Conservation (phyloP, 768 basidiomycete genomes). For the Tylopilus felleus region DNA sequence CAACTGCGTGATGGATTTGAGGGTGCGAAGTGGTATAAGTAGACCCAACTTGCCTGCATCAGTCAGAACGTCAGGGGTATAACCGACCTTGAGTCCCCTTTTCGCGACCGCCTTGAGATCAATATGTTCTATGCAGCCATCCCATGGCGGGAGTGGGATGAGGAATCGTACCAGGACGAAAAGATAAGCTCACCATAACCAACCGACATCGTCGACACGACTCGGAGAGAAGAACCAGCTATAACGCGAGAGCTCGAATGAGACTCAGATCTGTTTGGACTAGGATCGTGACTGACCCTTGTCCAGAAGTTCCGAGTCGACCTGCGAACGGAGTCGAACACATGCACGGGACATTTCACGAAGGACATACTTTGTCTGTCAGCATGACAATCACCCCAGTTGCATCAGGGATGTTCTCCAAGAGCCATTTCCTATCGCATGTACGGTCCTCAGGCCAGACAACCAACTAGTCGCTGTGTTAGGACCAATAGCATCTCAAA, state of each 20-base stretch:
- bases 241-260: neutral
- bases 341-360: neutral
- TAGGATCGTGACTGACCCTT: conserved; percentile 30
- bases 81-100: conserved; percentile 72
- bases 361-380: conserved; percentile 58
- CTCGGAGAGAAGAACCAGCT: conserved; percentile 74
- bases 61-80: conserved; percentile 91
- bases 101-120: conserved; percentile 56
- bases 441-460: conserved; percentile 50
- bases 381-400: conserved; percentile 62
- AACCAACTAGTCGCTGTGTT: conserved; percentile 36
- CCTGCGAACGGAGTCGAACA: conserved; percentile 37
- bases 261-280: neutral
- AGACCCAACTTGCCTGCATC: conserved; percentile 63
- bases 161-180: neutral
- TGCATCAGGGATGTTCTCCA: conserved; percentile 68
- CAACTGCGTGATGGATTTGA: conserved; percentile 51
- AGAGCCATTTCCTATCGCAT: conserved; percentile 66
- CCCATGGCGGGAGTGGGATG: neutral
- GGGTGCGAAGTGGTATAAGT: neutral
- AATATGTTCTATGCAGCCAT: conserved; percentile 67
- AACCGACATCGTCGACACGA: conserved; percentile 93
- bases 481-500: neutral
- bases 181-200: conserved; percentile 60
- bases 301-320: conserved; percentile 60